Base-by-base conservation (phyloP, 2,329 filamentous ascomycete genomes). In the Thielaviopsis ethacetica region DNA sequence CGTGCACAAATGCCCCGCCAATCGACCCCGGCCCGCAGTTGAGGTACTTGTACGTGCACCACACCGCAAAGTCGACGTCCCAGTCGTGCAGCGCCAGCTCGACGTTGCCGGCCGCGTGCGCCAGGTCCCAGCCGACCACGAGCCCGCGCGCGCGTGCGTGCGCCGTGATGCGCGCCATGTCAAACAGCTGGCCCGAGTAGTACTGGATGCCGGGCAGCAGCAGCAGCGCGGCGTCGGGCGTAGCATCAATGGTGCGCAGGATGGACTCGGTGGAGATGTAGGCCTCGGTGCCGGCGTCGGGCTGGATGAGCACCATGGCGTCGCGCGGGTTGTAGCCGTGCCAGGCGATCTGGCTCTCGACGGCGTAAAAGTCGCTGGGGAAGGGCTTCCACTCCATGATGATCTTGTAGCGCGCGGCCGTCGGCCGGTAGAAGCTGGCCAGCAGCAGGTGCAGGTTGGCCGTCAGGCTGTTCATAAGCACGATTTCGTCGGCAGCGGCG, bases 21-120 rank as follows among this genome's bases (percentile, higher is more conserved):
- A 94, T 94, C 17, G 83, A 78, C 2, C 90, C 90, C 0, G 90
- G 88, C 0, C 90, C 90, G 26, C 84, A 83, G 67, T 95, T 95
- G 69, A 95, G 79, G 72, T 95, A 95, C 73, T 95, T 95, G 77
- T 95, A 95, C 19, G 84, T 91, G 71, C 90, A 95, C 90, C 90
- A 95, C 57, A 81, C 87, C 17, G 90, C 90, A 67, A 95, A 95
- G 69, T 95, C 90, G 34, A 94, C 88, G 63, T 86, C 79, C 90
- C 90, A 95, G 65, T 91, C 87, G 70, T 95, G 89, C 22, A 95
- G 76, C 60, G 76, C 72, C n/a, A 95, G 71, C 51, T 86, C 82
- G 2, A 94, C 86, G 67, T 95, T 95, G 41, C 90, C 90, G 21
- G 80, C 86, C 0, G 88, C 88, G 69, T 95, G 89, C 0, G 90